Evolutionary conservation across 768 basidiomycete genomes (phyloP).

Genomic region (Serpula lacrymans): DNA sequence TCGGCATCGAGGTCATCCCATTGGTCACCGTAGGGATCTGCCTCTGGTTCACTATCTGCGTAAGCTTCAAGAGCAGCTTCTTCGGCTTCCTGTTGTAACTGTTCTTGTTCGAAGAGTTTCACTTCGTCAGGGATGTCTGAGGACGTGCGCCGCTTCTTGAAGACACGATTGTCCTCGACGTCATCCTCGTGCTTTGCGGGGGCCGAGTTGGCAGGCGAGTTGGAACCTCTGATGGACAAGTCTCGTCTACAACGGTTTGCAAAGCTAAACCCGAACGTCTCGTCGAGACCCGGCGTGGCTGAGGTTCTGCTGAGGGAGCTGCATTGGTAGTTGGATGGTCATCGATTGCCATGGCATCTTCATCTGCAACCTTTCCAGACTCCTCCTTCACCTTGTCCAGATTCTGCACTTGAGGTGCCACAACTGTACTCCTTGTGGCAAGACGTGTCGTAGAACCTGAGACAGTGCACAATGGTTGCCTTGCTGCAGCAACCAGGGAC

Average conservation of each 20-base stretch:
- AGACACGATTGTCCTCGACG: constrained; percentile 56
- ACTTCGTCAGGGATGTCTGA: constrained; percentile 52
- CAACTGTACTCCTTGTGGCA: constrained; percentile 24
- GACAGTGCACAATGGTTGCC: constrained; percentile 56
- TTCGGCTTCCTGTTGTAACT: constrained; percentile 20
- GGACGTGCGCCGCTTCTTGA: constrained; percentile 77
- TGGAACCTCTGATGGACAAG: no score
- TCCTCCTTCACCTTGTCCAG: constrained; percentile 32
- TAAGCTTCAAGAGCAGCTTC: constrained; percentile 40
- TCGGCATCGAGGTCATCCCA: constrained; percentile 95
- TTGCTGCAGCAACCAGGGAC: constrained; percentile 26
- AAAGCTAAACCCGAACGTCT: constrained; percentile 27
- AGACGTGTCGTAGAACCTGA: constrained; percentile 37
- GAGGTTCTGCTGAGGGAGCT: no score
- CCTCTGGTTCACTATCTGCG: constrained; percentile 52
- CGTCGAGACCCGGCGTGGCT: constrained; percentile 9
- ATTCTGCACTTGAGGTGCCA: constrained; percentile 16
- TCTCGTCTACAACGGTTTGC: no score
- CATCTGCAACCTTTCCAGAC: constrained; percentile 28
- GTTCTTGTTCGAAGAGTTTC: constrained; percentile 40
- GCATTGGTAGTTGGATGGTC: constrained; percentile 20
- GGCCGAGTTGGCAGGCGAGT: no score
- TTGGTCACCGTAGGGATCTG: constrained; percentile 57
- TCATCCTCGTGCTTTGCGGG: constrained; percentile 45
- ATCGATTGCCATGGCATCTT: constrained; percentile 55